Evolutionary conservation across 2,329 filamentous ascomycete genomes (phyloP).

Genomic region (Colletotrichum plurivorum): DNA sequence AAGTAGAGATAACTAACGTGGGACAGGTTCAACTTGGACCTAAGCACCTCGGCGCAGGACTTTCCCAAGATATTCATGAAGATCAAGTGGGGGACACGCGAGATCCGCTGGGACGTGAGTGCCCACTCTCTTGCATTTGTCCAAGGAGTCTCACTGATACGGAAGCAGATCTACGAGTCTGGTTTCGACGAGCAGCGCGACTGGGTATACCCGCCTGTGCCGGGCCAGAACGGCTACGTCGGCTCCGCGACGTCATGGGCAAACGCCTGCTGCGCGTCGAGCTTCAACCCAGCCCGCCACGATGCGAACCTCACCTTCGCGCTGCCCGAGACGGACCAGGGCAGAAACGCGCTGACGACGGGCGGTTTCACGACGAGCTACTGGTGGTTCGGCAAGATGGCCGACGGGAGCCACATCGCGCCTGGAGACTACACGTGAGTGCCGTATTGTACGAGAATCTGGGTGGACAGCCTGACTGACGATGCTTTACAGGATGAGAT

Average conservation of each 20-base stretch:
- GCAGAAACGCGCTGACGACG: slow-evolving; percentile 46
- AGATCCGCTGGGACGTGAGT: slow-evolving; percentile 44
- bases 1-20: background rate
- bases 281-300: slow-evolving; percentile 52
- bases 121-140: accelerated
- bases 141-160: background rate
- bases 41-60: slow-evolving; percentile 32
- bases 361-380: slow-evolving; percentile 49
- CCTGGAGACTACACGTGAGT: slow-evolving; percentile 58
- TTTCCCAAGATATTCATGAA: slow-evolving; percentile 42
- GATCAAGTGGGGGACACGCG: slow-evolving; percentile 42
- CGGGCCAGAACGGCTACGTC: slow-evolving; percentile 55
- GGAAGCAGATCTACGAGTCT: slow-evolving; percentile 51
- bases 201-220: slow-evolving; percentile 58
- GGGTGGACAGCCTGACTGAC: background rate
- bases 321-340: slow-evolving; percentile 50
- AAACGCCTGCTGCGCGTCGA: slow-evolving; percentile 44
- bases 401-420: slow-evolving; percentile 55
- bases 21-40: slow-evolving; percentile 33
- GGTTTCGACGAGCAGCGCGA: slow-evolving; percentile 55
- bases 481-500: slow-evolving; percentile 20
- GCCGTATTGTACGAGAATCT: too few species aligned
- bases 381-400: slow-evolving; percentile 60
- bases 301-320: slow-evolving; percentile 55
- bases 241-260: slow-evolving; percentile 55